A percentile compares a stretch with the other conserved stretches of the same genome.
These are phyloP conservation scores for Ephemerocybe angulata DNA, from an alignment of 768 basidiomycete genomes.

Conservation along the genomic window DNA sequence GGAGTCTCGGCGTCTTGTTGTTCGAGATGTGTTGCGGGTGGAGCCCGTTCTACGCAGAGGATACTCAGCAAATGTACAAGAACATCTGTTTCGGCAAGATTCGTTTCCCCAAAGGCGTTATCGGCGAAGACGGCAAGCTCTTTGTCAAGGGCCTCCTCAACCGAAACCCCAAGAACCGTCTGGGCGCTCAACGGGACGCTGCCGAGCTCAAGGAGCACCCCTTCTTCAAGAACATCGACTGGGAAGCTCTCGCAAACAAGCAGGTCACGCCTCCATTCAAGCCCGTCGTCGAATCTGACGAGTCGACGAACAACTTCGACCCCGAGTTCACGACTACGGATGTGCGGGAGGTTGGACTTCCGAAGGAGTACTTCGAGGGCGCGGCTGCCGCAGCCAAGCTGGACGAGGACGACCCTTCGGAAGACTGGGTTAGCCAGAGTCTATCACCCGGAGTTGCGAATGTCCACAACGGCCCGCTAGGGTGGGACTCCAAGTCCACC, in stretches of 20 bases:
- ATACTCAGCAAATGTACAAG: constrained; percentile 99
- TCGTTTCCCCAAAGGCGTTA: constrained; percentile 94
- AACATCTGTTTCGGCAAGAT: constrained; percentile 99
- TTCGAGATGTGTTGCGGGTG: constrained; percentile 99
- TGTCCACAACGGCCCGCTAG: constrained; percentile 75
- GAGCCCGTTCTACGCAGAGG: constrained; percentile 99
- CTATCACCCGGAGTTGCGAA: constrained; percentile 30
- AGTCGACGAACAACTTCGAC: constrained; percentile 97
- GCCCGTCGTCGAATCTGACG: constrained; percentile 95
- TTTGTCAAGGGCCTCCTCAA: constrained; percentile 98
- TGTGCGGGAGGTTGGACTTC: constrained; percentile 48
- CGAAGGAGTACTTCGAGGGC: constrained; percentile 3
- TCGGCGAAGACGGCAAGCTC: constrained; percentile 96
- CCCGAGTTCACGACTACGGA: constrained; percentile 96
- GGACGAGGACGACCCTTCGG: constrained; percentile 63
- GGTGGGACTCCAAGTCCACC: constrained; percentile 41
- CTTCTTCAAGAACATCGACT: constrained; percentile 91
- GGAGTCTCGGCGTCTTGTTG: constrained; percentile 91
- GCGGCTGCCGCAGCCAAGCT: constrained; percentile 41
- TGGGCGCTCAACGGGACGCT: constrained; percentile 88
- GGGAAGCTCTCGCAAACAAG: constrained; percentile 80
- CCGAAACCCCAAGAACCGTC: constrained; percentile 95
- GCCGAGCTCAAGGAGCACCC: constrained; percentile 94
- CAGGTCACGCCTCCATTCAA: constrained; percentile 97
- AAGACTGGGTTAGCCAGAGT: constrained; percentile 55